Base-by-base conservation (phyloP, 2,329 filamentous ascomycete genomes). In the Colletotrichum echinochloae region DNA sequence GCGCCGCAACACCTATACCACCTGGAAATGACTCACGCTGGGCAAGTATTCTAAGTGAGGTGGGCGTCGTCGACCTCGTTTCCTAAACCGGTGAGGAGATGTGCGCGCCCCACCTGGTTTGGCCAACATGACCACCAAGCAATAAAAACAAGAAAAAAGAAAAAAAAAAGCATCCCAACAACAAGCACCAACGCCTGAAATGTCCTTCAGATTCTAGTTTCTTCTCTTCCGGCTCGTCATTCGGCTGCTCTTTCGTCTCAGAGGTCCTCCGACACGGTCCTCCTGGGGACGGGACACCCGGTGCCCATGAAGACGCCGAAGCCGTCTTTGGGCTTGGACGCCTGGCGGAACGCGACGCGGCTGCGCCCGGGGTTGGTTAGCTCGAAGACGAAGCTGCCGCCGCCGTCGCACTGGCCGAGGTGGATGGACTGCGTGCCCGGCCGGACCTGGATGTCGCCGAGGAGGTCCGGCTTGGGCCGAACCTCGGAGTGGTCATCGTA, bases 291-390 rank as follows among this genome's bases (percentile, higher is more conserved):
- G n/a, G 64, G 49, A 30, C 67, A 70, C 0, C 30, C 57, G 20
- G 28, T 57, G 14, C 41, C 69, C 60, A 71, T 55, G 26, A 71
- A 71, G 30, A 70, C 69, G 30, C 69, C 69, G 20, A 70, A 70
- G 16, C 69, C 69, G 26, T 71, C 65, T 3, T 39, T 44, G 23
- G 39, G 60, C 48, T 61, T 60, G 12, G 60, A 55, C 4, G 69
- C 60, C 65, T 71, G 69, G 35, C 69, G 69, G 55, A 71, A 71
- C n/a, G 69, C 69, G 60, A 71, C 59, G 30, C 69, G 65, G 35
- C 66, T 70, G 46, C 69, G 69, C 41, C 65, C 69, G 20, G 46
- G 30, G 65, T 60, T 66, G 26, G 59, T 48, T 18, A 71, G 54
- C 54, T 71, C 69, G 30, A 71, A 71, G 23, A 71, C 65, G 51